Base-by-base conservation (phyloP, 208 protist genomes). In the Wallacemonas collosoma region DNA sequence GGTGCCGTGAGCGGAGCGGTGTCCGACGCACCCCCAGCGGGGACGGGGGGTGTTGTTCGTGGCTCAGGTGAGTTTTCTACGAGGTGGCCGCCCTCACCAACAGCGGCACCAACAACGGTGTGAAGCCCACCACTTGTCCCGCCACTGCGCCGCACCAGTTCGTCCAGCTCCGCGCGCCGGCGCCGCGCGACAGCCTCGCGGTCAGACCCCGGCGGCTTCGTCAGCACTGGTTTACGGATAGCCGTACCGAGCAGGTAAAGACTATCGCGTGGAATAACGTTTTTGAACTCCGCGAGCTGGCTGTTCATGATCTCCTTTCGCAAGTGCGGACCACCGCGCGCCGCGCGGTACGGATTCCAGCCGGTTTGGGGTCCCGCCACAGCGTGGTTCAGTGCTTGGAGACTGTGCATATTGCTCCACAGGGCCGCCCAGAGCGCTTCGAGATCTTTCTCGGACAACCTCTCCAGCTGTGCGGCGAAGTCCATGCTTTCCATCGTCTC, bases 271-370 rank as follows among this genome's bases (percentile, higher is more conserved):
- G 76, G 68, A 15, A 93, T 79, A 48, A 75, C 70, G 26, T 56
- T 68, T 9, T 70, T 51, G 70, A 91, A 95, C 76, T 93, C 91
- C 8, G 66, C 82, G 53, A 95, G 73, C 60, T 94, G 74, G 81
- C 85, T 91, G 69, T 88, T 88, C 66, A 91, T 74, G 48, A 95
- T 77, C 60, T 90, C 78, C 51, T 81, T 71, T 11, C 79, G 76
- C 43, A 87, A 68, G 15, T 83, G 75, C 15, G 79, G 71, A 1
- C 87, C 85, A 14, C 75, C 73, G 7, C 85, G 88, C 1, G 74
- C 67, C 2, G 87, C 87, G 35, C 91, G 86, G 67, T 96, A 96
- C 11, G 91, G 91, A 67, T 96, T 96, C 89, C 87, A 93, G 1
- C 43, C 71, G 35, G 73, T 70, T 26, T 79, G 83, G 11, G 82